Evolutionary conservation across 345 rosid genomes (phyloP), one percentile per base, ranked within the genome.

Genomic region (Gossypium thurberi): DNA sequence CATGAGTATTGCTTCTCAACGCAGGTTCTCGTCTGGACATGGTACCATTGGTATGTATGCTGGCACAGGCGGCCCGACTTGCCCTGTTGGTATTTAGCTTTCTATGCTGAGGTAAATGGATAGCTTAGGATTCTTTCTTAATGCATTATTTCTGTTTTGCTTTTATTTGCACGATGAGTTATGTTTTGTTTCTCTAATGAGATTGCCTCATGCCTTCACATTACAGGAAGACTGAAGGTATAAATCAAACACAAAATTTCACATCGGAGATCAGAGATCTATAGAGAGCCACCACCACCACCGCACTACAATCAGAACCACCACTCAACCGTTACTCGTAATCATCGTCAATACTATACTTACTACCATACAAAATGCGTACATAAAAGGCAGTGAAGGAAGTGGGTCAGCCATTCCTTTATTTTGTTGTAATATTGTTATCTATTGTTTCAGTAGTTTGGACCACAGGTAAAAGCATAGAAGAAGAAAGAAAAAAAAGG

Each of bases 81-180:
- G 93, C 79, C 98, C 96, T 0, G 94, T 93, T 67, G 97, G 97
- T 74, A 90, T 91, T 77, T 93, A 93, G 82, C 70, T 23, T 78
- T 71, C 76, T 74, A 57, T 74, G 61, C 77, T 46, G 72, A 70
- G 86, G 86, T 83, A 78, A 75, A 57, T 53, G 23, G 6, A 23
- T 12, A 47, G 48, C 82, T 18, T 79, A 55, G 77, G 83, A 80
- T 80, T 80, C 74, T 74, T 2, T 2, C 26, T 9, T 6, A 44
- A 21, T 2, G 40, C 37, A 43, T 42, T 5, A 2, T 18, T 44
- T 33, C 33, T 6, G 6, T 60, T 68, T 25, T n/a, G 37, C 59
- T 23, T 66, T 17, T 8, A 42, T 20, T 61, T 42, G 50, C 70
- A 61, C 57, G 10, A 71, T 50, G 46, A 58, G 2, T 28, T 40